A percentile compares a stretch with the other conserved stretches of the same genome.
These are phyloP conservation scores for Alnus rubra DNA, from an alignment of 306 rosid genomes.

Conservation along the genomic window DNA sequence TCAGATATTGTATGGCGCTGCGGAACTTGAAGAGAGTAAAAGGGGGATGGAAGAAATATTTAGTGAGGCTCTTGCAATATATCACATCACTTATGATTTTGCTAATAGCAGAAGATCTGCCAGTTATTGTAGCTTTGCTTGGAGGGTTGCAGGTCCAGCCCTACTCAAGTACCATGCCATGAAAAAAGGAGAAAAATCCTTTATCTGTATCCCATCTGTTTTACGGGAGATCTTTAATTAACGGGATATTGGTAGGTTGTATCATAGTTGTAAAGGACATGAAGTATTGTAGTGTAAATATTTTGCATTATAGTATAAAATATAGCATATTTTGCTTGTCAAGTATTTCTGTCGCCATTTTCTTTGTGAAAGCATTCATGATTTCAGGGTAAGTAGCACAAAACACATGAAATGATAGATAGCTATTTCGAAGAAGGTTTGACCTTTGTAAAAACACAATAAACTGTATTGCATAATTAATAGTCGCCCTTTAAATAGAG, in stretches of 20 bases:
- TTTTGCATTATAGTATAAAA: neutral
- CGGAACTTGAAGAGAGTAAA: constrained; percentile 40
- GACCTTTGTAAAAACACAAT: too few relatives aligned
- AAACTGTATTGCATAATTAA: too few relatives aligned
- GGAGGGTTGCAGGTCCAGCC: constrained; percentile 71
- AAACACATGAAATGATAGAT: too few relatives aligned
- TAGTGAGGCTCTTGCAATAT: constrained; percentile 60
- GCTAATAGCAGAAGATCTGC: constrained; percentile 11
- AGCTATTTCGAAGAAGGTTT: too few relatives aligned
- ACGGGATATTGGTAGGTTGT: neutral
- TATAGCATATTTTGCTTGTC: too few relatives aligned
- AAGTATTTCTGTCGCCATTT: too few relatives aligned
- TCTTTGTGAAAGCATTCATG: too few relatives aligned
- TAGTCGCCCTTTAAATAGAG: too few relatives aligned
- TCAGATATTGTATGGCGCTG: constrained; percentile 52
- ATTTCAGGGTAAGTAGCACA: too few relatives aligned
- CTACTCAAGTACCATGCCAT: constrained; percentile 28
- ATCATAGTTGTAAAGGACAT: neutral
- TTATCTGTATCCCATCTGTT: constrained; percentile 35
- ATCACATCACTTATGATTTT: constrained; percentile 46
- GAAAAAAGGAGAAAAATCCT: constrained; percentile 30
- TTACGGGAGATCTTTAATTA: constrained; percentile 46
- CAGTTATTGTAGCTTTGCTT: constrained; percentile 44
- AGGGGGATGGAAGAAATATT: constrained; percentile 43
- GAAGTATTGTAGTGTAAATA: neutral